These are phyloP conservation scores for Triangularia verruculosa DNA, from an alignment of 2,329 filamentous ascomycete genomes.

Conservation along the genomic window DNA sequence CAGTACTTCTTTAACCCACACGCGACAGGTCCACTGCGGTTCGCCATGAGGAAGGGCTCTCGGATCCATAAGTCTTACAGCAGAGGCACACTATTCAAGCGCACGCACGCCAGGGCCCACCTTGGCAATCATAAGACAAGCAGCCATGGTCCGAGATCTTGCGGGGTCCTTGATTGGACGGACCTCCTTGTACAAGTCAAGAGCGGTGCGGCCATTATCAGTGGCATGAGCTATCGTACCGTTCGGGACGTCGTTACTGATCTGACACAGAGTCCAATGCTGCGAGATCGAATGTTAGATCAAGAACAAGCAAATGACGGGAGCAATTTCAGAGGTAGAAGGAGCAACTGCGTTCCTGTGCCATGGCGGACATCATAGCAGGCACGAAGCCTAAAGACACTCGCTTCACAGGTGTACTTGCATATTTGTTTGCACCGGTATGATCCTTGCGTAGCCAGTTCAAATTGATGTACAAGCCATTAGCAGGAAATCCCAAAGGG, in stretches of 20 bases:
- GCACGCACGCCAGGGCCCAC: not conserved
- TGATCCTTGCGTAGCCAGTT: too few species aligned
- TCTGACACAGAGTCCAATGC: slow-evolving; percentile 4
- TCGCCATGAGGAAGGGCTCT: not conserved
- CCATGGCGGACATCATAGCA: too few species aligned
- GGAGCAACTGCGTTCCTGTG: too few species aligned
- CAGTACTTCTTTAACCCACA: slow-evolving; percentile 10
- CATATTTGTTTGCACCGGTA: too few species aligned
- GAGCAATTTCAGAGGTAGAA: too few species aligned
- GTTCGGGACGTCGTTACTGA: not conserved
- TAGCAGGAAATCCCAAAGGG: too few species aligned
- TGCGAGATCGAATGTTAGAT: not conserved
- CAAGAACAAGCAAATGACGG: not conserved
- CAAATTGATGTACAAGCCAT: too few species aligned
- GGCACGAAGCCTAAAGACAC: too few species aligned
- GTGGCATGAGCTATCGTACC: not conserved
- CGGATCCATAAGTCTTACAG: slow-evolving; percentile 5
- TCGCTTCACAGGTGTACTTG: too few species aligned
- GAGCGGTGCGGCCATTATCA: not conserved
- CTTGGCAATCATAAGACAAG: not conserved
- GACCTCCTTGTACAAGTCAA: not conserved
- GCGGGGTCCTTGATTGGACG: not conserved
- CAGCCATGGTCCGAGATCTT: not conserved
- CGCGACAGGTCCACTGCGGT: slow-evolving; percentile 4
- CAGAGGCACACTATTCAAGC: not conserved